A percentile compares a stretch with the other conserved stretches of the same genome.
These are phyloP conservation scores for Erigeron philadelphicus DNA, from an alignment of 140 eudicot species.

Conservation along the genomic window DNA sequence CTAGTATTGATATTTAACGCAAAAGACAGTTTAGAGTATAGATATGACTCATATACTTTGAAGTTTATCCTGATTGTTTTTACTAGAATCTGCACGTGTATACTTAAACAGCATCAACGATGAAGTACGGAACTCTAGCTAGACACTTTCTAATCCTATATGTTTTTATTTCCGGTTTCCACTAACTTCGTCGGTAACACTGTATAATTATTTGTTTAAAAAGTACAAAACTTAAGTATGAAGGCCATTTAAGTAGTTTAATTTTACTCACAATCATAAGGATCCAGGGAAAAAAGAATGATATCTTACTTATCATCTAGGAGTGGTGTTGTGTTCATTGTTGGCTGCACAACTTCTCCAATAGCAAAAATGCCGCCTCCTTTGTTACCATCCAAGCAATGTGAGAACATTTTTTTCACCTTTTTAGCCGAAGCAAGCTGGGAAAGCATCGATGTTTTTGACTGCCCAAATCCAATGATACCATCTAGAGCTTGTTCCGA, in stretches of 20 bases:
- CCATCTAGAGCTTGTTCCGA: conserved; percentile 66
- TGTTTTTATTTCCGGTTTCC: too few relatives aligned
- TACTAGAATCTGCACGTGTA: too few relatives aligned
- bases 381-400: conserved; percentile 58
- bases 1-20: too few relatives aligned
- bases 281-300: background rate
- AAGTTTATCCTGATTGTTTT: too few relatives aligned
- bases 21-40: too few relatives aligned
- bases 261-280: background rate
- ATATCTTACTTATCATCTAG: conserved; percentile 19
- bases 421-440: conserved; percentile 58
- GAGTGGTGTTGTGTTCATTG: conserved; percentile 54
- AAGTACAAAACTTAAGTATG: background rate
- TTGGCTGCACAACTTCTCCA: conserved; percentile 70
- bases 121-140: too few relatives aligned
- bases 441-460: conserved; percentile 60
- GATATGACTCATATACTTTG: too few relatives aligned
- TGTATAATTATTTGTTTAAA: too few relatives aligned
- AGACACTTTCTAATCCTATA: too few relatives aligned
- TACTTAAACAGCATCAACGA: too few relatives aligned
- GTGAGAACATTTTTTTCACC: conserved; percentile 62
- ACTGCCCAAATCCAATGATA: conserved; percentile 71
- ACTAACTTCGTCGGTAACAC: too few relatives aligned
- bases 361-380: conserved; percentile 85
- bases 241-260: background rate